Base-by-base conservation (phyloP, 768 basidiomycete species). In the Suillus brevipes region DNA sequence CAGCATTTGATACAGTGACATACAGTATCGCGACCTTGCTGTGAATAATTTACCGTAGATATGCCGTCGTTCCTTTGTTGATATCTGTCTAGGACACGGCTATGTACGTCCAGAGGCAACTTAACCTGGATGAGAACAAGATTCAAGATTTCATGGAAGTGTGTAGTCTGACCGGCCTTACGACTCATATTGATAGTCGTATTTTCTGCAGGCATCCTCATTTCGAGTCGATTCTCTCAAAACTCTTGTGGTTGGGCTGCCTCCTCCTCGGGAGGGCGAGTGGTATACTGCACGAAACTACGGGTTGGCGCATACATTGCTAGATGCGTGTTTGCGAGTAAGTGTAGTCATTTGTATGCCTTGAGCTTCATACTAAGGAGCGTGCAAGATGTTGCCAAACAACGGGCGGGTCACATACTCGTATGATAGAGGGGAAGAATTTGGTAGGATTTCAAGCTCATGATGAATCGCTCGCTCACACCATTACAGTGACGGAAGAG, bases 91-190 rank as follows among this genome's bases (percentile, higher is more conserved):
- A 84, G 83, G 80, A 84, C 52, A 82, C 83, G 1, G 77, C 79
- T 0, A 43, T 76, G 37, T 84, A 84, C 61, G 69, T 83, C 2
- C 80, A 82, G 64, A 74, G 76, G 36, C 83, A 85, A 64, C 66
- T 80, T 25, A 69, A 69, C 52, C 74, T 84, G 4, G 73, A 77
- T 12, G 78, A 83, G 23, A 68, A 60, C 3, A 75, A 79, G 63
- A 70, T 79, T 6, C 83, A 84, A 65, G 83, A 84, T 66, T 83
- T 83, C 63, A 75, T 84, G 7, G 82, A 80, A 72, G 83, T 82
- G 64, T 5, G 68, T 49, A 23, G 43, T 2, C 12, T 43, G 28
- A 63, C 10, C 20, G 13, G 4, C 20, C 38, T 43, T 57, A 28
- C 37, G 5, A 57, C 52, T 62, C 55, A 60, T 34, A 49, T 9